A percentile compares a stretch with the other conserved stretches of the same genome.
phyloP scores from a whole-genome alignment of 2,329 filamentous ascomycete genomes.

The Penicillium sp. region DNA sequence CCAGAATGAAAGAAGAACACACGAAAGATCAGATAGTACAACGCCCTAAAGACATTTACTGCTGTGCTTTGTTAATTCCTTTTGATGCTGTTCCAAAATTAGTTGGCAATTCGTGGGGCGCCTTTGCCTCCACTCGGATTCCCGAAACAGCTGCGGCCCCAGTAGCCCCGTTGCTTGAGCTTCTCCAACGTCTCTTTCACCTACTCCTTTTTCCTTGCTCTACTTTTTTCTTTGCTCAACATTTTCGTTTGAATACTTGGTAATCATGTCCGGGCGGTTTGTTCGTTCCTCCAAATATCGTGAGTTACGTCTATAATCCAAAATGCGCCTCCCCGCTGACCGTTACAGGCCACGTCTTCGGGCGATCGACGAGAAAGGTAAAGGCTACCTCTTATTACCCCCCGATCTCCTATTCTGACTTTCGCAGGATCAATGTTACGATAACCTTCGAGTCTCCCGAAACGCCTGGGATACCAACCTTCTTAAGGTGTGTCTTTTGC shows the following conservation, averaged over 20 bases:
- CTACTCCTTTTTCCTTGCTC: constrained; percentile 19
- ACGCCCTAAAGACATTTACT: neutral
- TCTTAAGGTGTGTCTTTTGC: constrained; percentile 74
- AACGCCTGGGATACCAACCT: constrained; percentile 99
- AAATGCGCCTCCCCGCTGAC: constrained; percentile 30
- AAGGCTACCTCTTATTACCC: constrained; percentile 3
- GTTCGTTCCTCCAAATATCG: constrained; percentile 73
- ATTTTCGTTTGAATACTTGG: constrained; percentile 13
- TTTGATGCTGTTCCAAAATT: neutral
- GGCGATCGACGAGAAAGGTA: constrained; percentile 85
- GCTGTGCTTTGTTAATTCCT: neutral
- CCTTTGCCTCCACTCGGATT: constrained; percentile 12
- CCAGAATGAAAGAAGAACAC: neutral
- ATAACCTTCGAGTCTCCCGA: constrained; percentile 93
- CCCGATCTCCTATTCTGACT: constrained; percentile 9
- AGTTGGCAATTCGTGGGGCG: constrained; percentile 9
- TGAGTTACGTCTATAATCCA: constrained; percentile 43
- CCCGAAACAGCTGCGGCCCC: constrained; percentile 24
- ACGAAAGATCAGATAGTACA: neutral
- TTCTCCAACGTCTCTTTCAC: constrained; percentile 22
- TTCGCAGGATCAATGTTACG: constrained; percentile 87
- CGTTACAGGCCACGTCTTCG: constrained; percentile 88
- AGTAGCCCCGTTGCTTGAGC: constrained; percentile 27
- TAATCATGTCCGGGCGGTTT: constrained; percentile 67
- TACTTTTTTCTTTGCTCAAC: constrained; percentile 9